These are phyloP conservation scores for Aulographum hederae DNA, from an alignment of 2,329 filamentous ascomycete species.

Conservation along the genomic window DNA sequence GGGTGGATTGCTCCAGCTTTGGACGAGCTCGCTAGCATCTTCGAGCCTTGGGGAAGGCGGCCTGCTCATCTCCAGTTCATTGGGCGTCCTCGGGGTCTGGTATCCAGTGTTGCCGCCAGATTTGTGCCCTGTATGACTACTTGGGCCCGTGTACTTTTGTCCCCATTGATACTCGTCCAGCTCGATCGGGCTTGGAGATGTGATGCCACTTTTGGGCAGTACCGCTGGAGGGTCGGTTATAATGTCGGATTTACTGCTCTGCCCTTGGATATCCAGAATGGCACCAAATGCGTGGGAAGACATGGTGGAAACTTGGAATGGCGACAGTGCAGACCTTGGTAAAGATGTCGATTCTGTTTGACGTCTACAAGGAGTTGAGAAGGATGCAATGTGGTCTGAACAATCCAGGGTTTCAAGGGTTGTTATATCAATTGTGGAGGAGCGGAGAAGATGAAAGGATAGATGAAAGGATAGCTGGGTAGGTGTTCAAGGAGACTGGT, in stretches of 20 bases:
- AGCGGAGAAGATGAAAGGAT: no score
- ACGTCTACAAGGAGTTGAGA: no score
- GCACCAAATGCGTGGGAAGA: constrained; percentile 17
- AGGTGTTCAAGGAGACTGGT: no score
- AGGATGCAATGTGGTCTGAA: no score
- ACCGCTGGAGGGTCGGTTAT: constrained; percentile 21
- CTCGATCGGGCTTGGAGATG: constrained; percentile 15
- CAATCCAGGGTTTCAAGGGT: no score
- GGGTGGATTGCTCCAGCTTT: constrained; percentile 36
- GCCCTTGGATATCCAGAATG: constrained; percentile 25
- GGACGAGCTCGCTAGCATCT: constrained; percentile 28
- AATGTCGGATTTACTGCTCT: constrained; percentile 11
- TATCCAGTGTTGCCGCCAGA: constrained; percentile 2
- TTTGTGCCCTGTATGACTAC: constrained; percentile 6
- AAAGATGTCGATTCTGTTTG: no score
- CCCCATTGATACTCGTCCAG: constrained; percentile 14
- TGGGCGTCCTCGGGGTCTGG: constrained; percentile 14
- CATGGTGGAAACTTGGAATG: constrained; percentile 14
- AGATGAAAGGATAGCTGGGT: no score
- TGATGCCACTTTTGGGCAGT: constrained; percentile 11
- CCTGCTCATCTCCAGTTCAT: constrained; percentile 35
- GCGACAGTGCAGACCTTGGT: no score
- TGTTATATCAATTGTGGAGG: no score
- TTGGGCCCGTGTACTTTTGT: constrained; percentile 9
- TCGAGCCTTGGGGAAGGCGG: constrained; percentile 26